Percentiles rank a stretch among this genome's conserved stretches.
Evolutionary conservation across 305 asterid genomes (phyloP).

Genomic region (Ruellia speciosa): DNA sequence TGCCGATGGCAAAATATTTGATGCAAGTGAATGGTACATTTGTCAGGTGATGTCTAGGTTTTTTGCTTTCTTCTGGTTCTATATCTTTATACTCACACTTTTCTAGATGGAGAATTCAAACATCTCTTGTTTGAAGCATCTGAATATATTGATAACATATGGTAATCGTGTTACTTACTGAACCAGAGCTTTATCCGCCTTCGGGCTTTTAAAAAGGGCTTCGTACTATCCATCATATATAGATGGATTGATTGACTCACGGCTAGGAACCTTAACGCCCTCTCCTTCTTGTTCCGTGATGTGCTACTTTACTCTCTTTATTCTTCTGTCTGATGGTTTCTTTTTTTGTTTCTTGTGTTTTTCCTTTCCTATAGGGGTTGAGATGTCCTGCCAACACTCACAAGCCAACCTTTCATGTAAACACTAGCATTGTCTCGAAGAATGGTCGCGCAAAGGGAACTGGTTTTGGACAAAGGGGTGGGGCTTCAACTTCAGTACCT

Average conservation of each 20-base stretch:
- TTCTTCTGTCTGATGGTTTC: slow-evolving; percentile 1
- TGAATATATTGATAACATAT: background rate
- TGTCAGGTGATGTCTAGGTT: slow-evolving; percentile 55
- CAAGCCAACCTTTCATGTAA: slow-evolving; percentile 90
- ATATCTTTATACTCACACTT: background rate
- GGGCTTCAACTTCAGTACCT: slow-evolving; percentile 29
- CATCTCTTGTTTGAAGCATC: background rate
- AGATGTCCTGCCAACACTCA: slow-evolving; percentile 75
- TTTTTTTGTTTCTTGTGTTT: background rate
- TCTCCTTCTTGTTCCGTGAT: no score
- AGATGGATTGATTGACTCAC: no score
- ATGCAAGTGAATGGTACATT: slow-evolving; percentile 88
- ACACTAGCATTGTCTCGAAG: slow-evolving; percentile 58
- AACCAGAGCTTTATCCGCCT: no score
- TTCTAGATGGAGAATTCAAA: background rate
- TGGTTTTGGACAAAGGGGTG: slow-evolving; percentile 51
- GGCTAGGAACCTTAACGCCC: no score
- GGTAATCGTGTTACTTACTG: background rate
- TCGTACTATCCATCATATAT: no score
- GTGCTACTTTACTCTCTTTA: no score
- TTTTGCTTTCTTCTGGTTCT: slow-evolving; percentile 8
- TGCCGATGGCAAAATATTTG: slow-evolving; percentile 72
- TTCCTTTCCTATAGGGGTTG: slow-evolving; percentile 56
- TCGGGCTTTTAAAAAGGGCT: no score
- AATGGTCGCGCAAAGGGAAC: slow-evolving; percentile 44